Base-by-base conservation (phyloP, 2,329 filamentous ascomycete species). In the Onygenales sp. region DNA sequence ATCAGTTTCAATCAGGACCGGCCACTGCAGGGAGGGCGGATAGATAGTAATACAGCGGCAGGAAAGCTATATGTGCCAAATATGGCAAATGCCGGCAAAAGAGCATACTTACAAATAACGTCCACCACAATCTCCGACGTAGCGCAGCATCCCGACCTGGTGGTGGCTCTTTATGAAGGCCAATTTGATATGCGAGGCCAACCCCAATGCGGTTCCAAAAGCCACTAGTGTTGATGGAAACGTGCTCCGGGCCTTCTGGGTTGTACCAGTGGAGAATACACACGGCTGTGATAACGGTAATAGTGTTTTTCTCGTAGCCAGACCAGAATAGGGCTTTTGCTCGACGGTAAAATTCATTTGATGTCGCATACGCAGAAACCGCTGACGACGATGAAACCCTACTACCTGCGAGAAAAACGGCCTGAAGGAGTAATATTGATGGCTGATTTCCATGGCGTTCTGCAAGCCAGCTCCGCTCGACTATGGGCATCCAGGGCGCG, bases 131-230 rank as follows among this genome's bases (percentile, higher is more conserved):
- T 46, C 70, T 62, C 49, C 66, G 67, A 47, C 71, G 62, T 9
- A 73, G 54, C 5, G 64, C 59, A 17, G 66, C 65, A 55, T 73
- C 67, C 27, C 61, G 57, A 48, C 64, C 66, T 4, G 59, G 60
- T 3, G 57, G 58, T 2, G 71, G 70, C 50, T 75, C 71, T 42
- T 68, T 66, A 54, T 74, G 72, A n/a, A 75, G 60, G 3, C 72
- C 71, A 52, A 74, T 64, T 52, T 74, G 72, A 60, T 73, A 71
- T 2, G 70, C 71, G 31, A 75, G 58, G 1, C 70, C 70, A 17
- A 71, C 67, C 39, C 69, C 69, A 31, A 73, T 68, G 21, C 70
- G 65, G 33, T 71, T 61, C 72, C 72, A 75, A 54, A 75, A 74
- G 9, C 69, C 67, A 52, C 71, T 74, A 0, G 69, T 74, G 54